These are phyloP conservation scores for Ophidiomyces ophidiicola DNA, from an alignment of 2,329 filamentous ascomycete species.

Conservation along the genomic window DNA sequence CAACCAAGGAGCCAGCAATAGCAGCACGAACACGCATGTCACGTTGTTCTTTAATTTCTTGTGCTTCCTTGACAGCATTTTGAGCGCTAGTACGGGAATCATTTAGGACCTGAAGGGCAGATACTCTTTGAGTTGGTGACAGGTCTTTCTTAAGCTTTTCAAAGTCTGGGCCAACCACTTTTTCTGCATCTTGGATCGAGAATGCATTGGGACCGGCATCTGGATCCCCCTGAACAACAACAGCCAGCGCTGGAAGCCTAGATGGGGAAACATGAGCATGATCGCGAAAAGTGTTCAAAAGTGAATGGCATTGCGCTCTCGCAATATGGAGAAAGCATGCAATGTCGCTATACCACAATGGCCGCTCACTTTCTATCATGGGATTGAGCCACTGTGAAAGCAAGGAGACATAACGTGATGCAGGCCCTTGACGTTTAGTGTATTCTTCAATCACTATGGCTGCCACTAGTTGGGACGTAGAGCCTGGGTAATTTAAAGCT, in stretches of 20 bases:
- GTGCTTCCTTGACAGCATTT: conserved; percentile 67
- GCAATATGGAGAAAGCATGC: conserved; percentile 82
- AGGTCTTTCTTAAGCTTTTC: conserved; percentile 81
- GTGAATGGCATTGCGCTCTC: conserved; percentile 77
- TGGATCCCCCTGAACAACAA: conserved; percentile 84
- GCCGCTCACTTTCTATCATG: conserved; percentile 71
- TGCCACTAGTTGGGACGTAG: conserved; percentile 74
- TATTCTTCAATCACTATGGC: conserved; percentile 83
- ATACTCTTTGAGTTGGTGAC: conserved; percentile 74
- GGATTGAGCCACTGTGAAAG: conserved; percentile 52
- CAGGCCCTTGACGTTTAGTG: conserved; percentile 43
- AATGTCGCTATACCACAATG: conserved; percentile 74
- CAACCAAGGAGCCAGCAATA: conserved; percentile 74
- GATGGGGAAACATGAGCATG: conserved; percentile 66
- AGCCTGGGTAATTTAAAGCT: conserved; percentile 58
- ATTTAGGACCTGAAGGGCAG: conserved; percentile 63
- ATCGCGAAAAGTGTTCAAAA: conserved; percentile 85
- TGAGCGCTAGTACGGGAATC: conserved; percentile 63
- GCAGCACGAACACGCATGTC: conserved; percentile 79
- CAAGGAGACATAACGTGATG: conserved; percentile 23
- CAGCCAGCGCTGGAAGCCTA: conserved; percentile 68
- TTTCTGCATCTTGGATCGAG: conserved; percentile 75
- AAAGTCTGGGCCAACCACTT: conserved; percentile 72
- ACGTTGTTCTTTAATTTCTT: conserved; percentile 61
- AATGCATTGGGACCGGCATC: conserved; percentile 90